Evolutionary conservation across 371 early-diverging fungal genomes (phyloP), one percentile per base, ranked within the genome.

Genomic region (Capillidium rhysosporum): DNA sequence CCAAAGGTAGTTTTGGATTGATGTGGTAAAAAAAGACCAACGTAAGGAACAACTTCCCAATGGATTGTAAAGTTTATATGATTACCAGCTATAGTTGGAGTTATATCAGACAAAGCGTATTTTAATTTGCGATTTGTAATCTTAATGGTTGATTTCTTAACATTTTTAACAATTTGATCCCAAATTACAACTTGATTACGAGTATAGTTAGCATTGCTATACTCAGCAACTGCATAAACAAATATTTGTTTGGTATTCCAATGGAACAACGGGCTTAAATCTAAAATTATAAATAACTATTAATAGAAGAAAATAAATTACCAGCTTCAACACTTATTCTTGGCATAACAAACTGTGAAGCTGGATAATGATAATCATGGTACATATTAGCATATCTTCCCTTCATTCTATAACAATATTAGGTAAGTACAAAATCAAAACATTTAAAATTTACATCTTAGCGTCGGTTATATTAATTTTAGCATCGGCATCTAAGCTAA

Each of bases 171-270:
- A 53, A 93, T 86, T 38, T 77, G 69, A 66, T 96, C 97, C 94
- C 94, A 96, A 45, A 96, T 57, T 2, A 89, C 84, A 45, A 89
- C 77, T 54, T 86, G 74, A 60, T 92, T 96, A 40, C 72, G 58
- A 16, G 66, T 76, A 65, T 75, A 73, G 29, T 73, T 66, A 18
- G 67, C 63, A 2, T 84, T 80, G 54, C 69, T 66, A 59, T 85
- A 96, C 58, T 92, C 91, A 14, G 79, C 89, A 1, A 91, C 80
- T 5, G 86, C 73, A 48, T 79, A 84, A 18, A 88, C 81, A 64
- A 91, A 92, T 44, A 96, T 65, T 61, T 91, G 90, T 69, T 96
- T 96, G 28, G 93, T 92, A 64, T 96, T 93, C 94, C 94, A 96
- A 62, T 89, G 79, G 62, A 93, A 93, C 46, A 89, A 62, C 3